Conservation (phyloP, 345 rosid species). For the Gossypium thurberi region DNA sequence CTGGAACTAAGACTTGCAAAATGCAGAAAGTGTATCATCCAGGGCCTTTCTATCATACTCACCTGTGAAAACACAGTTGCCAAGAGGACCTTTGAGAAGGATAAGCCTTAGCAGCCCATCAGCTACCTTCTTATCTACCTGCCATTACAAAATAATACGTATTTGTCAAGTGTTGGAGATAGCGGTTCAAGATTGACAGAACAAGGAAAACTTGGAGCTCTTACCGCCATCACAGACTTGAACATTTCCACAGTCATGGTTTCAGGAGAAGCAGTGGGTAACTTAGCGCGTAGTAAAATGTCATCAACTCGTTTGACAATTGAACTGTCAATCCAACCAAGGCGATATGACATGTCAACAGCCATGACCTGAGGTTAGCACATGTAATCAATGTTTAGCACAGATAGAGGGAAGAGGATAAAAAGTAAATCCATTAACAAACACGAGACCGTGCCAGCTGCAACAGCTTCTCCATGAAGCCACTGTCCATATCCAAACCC, state of each 20-base stretch:
- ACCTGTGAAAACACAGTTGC: conserved; percentile 88
- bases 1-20: conserved; percentile 53
- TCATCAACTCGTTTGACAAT: conserved; percentile 61
- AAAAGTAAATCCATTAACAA: conserved; percentile 1
- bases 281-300: conserved; percentile 59
- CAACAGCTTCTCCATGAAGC: conserved; percentile 99
- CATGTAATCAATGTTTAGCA: conserved; percentile 6
- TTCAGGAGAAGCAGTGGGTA: conserved; percentile 73
- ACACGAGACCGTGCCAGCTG: conserved; percentile 74
- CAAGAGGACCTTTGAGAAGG: conserved; percentile 85
- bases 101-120: conserved; percentile 92
- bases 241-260: conserved; percentile 87
- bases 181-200: neutral
- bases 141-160: conserved; percentile 10
- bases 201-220: conserved; percentile 13
- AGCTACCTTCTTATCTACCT: conserved; percentile 99
- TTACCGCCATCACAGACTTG: conserved; percentile 95
- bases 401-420: neutral
- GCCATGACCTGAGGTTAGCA: conserved; percentile 74
- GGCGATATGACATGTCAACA: conserved; percentile 95
- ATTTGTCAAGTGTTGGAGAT: neutral
- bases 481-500: conserved; percentile 90
- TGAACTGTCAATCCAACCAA: conserved; percentile 91
- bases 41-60: conserved; percentile 80
- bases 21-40: conserved; percentile 75